These are phyloP conservation scores for Ceratocystis smalleyi DNA, from an alignment of 2,329 filamentous ascomycete genomes.

Conservation along the genomic window DNA sequence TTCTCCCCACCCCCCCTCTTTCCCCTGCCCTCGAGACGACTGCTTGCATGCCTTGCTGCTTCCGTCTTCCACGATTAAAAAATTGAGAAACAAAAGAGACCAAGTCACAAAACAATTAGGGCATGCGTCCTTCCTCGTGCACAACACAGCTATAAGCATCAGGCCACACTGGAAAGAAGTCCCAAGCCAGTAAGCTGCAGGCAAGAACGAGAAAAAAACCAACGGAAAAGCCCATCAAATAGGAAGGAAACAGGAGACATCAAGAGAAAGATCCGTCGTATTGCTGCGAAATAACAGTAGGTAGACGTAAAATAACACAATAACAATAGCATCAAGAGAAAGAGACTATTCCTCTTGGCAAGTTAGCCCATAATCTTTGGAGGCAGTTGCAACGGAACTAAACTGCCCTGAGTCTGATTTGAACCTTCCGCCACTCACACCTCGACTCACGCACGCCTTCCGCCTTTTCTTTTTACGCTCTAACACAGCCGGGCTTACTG, in stretches of 20 bases:
- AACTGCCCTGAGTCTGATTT: background rate
- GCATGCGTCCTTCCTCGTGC: background rate
- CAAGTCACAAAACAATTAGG: background rate
- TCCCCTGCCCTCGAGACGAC: slow-evolving; percentile 2
- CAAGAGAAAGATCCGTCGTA: background rate
- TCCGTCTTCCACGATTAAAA: background rate
- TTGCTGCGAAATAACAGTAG: too few species aligned
- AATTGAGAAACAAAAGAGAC: background rate
- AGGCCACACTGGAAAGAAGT: background rate
- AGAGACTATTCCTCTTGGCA: background rate
- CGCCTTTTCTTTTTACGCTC: background rate
- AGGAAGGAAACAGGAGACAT: background rate
- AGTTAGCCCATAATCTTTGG: background rate
- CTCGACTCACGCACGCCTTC: background rate
- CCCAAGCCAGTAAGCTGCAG: background rate
- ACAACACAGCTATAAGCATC: background rate
- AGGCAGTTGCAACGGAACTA: background rate
- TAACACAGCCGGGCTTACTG: background rate
- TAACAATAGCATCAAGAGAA: background rate
- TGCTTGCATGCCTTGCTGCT: slow-evolving; percentile 3
- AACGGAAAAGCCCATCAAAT: background rate
- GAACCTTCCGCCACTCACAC: background rate
- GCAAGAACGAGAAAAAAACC: background rate
- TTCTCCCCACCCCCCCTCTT: background rate
- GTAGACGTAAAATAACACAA: too few species aligned